phyloP scores from a whole-genome alignment of 2,329 filamentous ascomycete genomes.

The Daldinia sp. region DNA sequence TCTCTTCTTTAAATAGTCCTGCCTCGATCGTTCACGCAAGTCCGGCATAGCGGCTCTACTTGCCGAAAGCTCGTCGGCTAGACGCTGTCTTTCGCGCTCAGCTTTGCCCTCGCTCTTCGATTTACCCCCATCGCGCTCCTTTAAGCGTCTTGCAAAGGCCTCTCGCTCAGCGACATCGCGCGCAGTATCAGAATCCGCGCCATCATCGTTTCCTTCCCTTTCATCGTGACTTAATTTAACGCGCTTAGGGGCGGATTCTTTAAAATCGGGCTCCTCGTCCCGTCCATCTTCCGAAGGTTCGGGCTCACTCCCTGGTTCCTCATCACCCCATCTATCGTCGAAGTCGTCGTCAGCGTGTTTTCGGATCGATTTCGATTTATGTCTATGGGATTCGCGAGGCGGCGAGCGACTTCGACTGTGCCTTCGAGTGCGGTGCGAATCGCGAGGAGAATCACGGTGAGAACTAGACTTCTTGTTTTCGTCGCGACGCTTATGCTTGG shows the following conservation, averaged over 20 bases:
- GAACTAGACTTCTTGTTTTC: constrained; percentile 35
- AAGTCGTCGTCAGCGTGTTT: constrained; percentile 61
- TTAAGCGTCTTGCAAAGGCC: constrained; percentile 79
- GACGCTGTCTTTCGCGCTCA: constrained; percentile 65
- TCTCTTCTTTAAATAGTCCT: constrained; percentile 93
- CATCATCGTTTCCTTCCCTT: constrained; percentile 48
- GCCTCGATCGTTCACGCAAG: constrained; percentile 81
- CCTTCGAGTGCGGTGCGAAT: constrained; percentile 36
- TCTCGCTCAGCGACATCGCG: constrained; percentile 79
- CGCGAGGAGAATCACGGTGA: constrained; percentile 44
- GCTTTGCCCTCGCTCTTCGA: constrained; percentile 69
- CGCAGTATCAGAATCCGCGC: constrained; percentile 67
- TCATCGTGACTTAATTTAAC: constrained; percentile 70
- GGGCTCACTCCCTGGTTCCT: constrained; percentile 63
- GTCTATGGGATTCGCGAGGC: constrained; percentile 39
- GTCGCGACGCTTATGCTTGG: constrained; percentile 52
- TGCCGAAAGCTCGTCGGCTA: constrained; percentile 73
- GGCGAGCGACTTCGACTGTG: constrained; percentile 46
- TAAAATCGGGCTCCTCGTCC: constrained; percentile 66
- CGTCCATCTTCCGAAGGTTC: constrained; percentile 58
- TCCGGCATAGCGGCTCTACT: constrained; percentile 79
- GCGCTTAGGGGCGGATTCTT: constrained; percentile 75
- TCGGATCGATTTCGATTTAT: constrained; percentile 54
- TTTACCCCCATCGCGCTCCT: constrained; percentile 73
- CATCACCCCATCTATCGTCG: constrained; percentile 84